Conservation (phyloP, 371 early-diverging fungal species). For the Haplosporangium sp. region DNA sequence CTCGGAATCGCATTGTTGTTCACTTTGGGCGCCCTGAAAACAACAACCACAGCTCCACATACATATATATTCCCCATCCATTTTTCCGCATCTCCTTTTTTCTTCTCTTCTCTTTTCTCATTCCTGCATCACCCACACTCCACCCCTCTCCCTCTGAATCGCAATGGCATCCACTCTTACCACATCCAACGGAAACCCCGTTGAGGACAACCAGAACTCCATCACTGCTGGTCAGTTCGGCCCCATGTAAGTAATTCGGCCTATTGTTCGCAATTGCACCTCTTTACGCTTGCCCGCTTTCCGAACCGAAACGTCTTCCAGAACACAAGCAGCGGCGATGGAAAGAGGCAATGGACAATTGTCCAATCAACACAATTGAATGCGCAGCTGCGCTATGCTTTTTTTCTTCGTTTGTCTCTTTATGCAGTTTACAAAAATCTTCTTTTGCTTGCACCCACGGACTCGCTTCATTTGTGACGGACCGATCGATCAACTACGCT, state of each 20-base stretch:
- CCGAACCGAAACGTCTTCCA: constrained; percentile 18
- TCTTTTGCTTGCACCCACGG: too few species aligned
- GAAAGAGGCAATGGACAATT: too few species aligned
- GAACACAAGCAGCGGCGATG: too few species aligned
- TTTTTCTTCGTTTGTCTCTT: too few species aligned
- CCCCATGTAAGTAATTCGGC: constrained; percentile 56
- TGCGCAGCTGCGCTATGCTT: too few species aligned
- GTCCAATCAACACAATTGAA: too few species aligned
- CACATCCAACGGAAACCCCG: constrained; percentile 60
- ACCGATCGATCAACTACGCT: too few species aligned
- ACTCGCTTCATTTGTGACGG: too few species aligned
- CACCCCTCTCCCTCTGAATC: constrained; percentile 38
- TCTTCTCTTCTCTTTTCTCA: constrained; percentile 6
- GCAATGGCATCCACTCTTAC: constrained; percentile 53
- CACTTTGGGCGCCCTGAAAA: too few species aligned
- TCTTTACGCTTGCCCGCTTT: neutral
- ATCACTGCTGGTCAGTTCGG: constrained; percentile 67
- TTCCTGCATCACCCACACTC: constrained; percentile 1
- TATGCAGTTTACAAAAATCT: too few species aligned
- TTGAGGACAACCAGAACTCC: constrained; percentile 73
- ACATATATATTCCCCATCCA: neutral
- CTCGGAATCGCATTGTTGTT: too few species aligned
- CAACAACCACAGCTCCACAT: neutral
- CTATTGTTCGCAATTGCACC: neutral
- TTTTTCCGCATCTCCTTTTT: constrained; percentile 7